A percentile compares a stretch with the other conserved stretches of the same genome.
These are phyloP conservation scores for Nemania serpens DNA, from an alignment of 2,329 filamentous ascomycete genomes.

Conservation along the genomic window DNA sequence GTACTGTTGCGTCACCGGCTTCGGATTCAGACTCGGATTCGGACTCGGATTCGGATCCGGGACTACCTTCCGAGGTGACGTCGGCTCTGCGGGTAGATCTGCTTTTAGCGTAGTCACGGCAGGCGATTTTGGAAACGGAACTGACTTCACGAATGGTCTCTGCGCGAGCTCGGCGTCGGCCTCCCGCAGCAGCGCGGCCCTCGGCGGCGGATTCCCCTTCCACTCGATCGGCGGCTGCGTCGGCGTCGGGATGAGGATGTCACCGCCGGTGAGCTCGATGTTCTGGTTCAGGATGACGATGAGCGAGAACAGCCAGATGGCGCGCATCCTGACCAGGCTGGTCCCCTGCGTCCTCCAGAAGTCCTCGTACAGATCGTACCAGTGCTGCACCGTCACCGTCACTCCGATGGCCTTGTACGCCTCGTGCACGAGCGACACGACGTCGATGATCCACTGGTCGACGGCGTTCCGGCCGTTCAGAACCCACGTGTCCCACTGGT, in stretches of 20 bases:
- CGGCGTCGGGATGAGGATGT: neutral
- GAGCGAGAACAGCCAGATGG: constrained; percentile 1
- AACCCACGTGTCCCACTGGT: neutral
- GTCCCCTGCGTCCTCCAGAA: constrained; percentile 3
- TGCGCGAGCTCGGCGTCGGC: neutral
- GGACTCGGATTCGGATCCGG: too few relatives aligned
- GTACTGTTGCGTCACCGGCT: too few relatives aligned
- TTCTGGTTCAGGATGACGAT: neutral
- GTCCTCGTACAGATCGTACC: neutral
- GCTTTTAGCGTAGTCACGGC: too few relatives aligned
- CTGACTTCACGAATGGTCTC: too few relatives aligned
- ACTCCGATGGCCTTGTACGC: neutral
- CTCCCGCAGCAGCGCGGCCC: neutral
- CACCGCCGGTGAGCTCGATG: neutral
- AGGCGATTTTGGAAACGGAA: too few relatives aligned
- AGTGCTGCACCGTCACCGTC: neutral
- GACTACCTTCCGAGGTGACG: too few relatives aligned
- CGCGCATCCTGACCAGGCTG: constrained; percentile 10
- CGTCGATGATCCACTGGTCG: neutral
- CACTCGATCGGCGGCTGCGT: neutral
- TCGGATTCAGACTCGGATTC: too few relatives aligned
- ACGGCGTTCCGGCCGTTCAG: neutral
- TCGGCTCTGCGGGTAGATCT: too few relatives aligned
- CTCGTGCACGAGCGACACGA: constrained; percentile 2
- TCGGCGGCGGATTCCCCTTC: neutral